phyloP scores from a whole-genome alignment of 2,329 filamentous ascomycete genomes.

The Aspergillus hiratsukae region DNA sequence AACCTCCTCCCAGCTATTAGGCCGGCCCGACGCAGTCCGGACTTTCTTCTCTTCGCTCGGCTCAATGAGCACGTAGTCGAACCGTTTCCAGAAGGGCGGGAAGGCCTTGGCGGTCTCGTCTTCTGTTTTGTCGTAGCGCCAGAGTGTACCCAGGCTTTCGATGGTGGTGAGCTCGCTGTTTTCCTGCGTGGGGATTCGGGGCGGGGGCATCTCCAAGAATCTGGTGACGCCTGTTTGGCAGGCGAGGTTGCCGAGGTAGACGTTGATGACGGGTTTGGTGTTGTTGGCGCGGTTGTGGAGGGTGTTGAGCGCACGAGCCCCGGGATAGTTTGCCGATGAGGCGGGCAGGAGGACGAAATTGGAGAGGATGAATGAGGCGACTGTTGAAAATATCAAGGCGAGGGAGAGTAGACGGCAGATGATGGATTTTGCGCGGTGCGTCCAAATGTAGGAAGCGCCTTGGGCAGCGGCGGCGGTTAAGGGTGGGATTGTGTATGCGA shows the following conservation, averaged over 20 bases:
- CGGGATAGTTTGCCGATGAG: constrained; percentile 90
- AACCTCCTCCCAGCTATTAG: constrained; percentile 49
- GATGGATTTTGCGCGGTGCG: constrained; percentile 58
- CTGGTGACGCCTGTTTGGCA: constrained; percentile 61
- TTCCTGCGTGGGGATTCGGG: constrained; percentile 1
- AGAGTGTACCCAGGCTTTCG: constrained; percentile 27
- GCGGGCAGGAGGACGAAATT: constrained; percentile 68
- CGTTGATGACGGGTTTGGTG: constrained; percentile 28
- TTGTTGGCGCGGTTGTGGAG: constrained; percentile 32
- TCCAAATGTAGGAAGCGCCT: constrained; percentile 66
- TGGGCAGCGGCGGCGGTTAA: constrained; percentile 74
- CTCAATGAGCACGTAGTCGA: constrained; percentile 58
- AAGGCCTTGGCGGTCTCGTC: constrained; percentile 45
- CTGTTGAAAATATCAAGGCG: constrained; percentile 55
- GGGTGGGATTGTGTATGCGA: constrained; percentile 79
- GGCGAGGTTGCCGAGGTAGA: constrained; percentile 58
- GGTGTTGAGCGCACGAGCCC: constrained; percentile 66
- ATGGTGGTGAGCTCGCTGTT: constrained; percentile 13
- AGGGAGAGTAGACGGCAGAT: constrained; percentile 54
- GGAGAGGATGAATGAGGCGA: constrained; percentile 58
- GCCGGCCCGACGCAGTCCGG: constrained; percentile 35
- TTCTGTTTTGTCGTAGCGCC: constrained; percentile 60
- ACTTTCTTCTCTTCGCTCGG: constrained; percentile 22
- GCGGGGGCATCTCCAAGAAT: constrained; percentile 47
- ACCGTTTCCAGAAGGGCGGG: constrained; percentile 53